Conservation (phyloP, 768 basidiomycete genomes). For the Pisolithus sp. region DNA sequence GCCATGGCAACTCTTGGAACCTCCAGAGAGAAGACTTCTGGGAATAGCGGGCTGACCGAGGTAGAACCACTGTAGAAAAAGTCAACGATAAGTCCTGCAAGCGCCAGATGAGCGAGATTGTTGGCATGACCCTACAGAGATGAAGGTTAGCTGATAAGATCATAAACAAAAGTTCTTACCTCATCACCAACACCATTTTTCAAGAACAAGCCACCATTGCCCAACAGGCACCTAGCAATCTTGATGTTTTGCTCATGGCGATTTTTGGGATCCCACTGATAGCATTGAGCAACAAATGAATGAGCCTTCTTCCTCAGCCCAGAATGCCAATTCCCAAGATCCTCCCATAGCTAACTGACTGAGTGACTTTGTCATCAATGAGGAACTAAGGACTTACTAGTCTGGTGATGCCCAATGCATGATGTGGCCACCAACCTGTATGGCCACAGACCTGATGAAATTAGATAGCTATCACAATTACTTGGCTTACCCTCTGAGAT, state of each 20-base stretch:
- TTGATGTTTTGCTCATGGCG: neutral
- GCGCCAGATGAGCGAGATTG: slow-evolving; percentile 4
- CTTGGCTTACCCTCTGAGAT: neutral
- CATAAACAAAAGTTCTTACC: neutral
- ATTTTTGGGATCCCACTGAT: slow-evolving; percentile 6
- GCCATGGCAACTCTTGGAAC: neutral
- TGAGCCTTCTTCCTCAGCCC: slow-evolving; percentile 1
- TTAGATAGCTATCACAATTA: neutral
- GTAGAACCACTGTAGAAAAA: slow-evolving; percentile 1
- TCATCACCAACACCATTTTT: neutral
- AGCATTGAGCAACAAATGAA: neutral
- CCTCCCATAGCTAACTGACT: slow-evolving; percentile 2
- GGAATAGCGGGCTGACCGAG: neutral
- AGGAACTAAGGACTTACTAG: neutral
- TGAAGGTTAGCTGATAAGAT: neutral
- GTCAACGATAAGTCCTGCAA: slow-evolving; percentile 3
- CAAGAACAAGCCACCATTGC: neutral
- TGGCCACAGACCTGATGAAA: neutral
- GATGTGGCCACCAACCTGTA: neutral
- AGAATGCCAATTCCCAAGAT: slow-evolving; percentile 1
- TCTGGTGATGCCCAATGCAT: neutral
- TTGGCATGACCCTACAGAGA: slow-evolving; percentile 6
- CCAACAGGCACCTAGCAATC: neutral
- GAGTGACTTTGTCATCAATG: neutral
- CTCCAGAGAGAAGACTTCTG: slow-evolving; percentile 2